Base-by-base conservation (phyloP, 768 basidiomycete genomes). In the Rhodotorula babjevae region DNA sequence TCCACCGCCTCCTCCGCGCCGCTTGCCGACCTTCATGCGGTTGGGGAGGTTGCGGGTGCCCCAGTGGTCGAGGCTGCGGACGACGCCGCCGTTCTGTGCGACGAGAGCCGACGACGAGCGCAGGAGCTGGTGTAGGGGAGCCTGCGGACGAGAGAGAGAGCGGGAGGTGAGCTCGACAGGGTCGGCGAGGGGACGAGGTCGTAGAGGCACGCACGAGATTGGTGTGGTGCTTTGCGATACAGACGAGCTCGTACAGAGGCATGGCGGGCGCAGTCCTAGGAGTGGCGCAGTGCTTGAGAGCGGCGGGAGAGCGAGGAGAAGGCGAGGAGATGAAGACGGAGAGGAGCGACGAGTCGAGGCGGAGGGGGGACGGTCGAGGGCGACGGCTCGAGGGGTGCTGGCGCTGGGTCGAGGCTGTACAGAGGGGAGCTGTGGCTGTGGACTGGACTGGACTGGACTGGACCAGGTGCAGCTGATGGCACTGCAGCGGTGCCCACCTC, bases 201-300 rank as follows among this genome's bases (percentile, higher is more conserved):
- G 25, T n/a, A 14, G 65, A 44, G 18, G 53, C 19, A 71, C 64
- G 62, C 42, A 58, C 57, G n/a, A 71, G 53, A 31, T 18, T 83
- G 87, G 65, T 71, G 91, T 27, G 68, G 63, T 71, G 70, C 9
- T 86, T 85, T 1, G 91, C 84, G 70, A 93, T 90, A 79, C 91
- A 92, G 62, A 92, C 78, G 84, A 94, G 87, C 78, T 92, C 87
- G 82, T 94, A 94, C 79, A 93, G 85, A 11, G 91, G 91, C 92
- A 94, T 94, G 29, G 23, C 40, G 68, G 56, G 29, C 9, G 42
- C 9, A 42, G 14, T 14, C 42, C 42, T 42, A 14, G 42, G 42
- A 42, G 42, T 8, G 7, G 42, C 7, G 14, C 9, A 42, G 42
- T 7, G 42, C 11, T n/a, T 14, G 60, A 25, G 31, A 36, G 56